A percentile compares a stretch with the other conserved stretches of the same genome.
These are phyloP conservation scores for Trypanosoma brucei DNA, from an alignment of 208 protist species.

Conservation along the genomic window DNA sequence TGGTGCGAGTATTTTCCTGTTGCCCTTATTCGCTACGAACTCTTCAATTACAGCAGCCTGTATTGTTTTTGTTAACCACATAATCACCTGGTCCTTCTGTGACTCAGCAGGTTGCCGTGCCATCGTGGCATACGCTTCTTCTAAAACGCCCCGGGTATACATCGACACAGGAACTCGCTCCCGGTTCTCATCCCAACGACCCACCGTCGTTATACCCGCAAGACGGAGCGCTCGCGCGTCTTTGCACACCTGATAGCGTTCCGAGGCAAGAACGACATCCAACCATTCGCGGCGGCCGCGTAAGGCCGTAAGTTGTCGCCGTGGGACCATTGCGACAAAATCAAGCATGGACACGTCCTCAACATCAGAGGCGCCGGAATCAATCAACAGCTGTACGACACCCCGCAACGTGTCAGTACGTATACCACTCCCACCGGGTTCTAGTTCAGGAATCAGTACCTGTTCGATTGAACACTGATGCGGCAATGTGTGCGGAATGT, in stretches of 20 bases:
- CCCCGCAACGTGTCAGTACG: constrained; percentile 32
- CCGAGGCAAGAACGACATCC: constrained; percentile 44
- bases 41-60: constrained; percentile 75
- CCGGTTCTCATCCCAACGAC: constrained; percentile 65
- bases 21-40: constrained; percentile 36
- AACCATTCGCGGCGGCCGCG: constrained; percentile 47
- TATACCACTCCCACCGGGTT: constrained; percentile 10
- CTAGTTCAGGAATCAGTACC: constrained; percentile 18
- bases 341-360: constrained; percentile 62
- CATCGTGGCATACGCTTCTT: constrained; percentile 42
- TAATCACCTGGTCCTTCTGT: constrained; percentile 64
- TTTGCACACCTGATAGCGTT: constrained; percentile 57
- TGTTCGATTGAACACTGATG: constrained; percentile 30
- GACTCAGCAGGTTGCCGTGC: constrained; percentile 18
- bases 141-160: constrained; percentile 62
- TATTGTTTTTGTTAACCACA: constrained; percentile 77
- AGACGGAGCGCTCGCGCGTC: constrained; percentile 69
- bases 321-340: constrained; percentile 64
- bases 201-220: constrained; percentile 54
- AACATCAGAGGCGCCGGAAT: constrained; percentile 44
- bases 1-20: constrained; percentile 16
- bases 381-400: constrained; percentile 59
- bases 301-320: constrained; percentile 55
- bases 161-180: constrained; percentile 61
- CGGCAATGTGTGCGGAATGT: constrained; percentile 12